phyloP scores from a whole-genome alignment of 129 eudicot genomes.

The Calendula officinalis region DNA sequence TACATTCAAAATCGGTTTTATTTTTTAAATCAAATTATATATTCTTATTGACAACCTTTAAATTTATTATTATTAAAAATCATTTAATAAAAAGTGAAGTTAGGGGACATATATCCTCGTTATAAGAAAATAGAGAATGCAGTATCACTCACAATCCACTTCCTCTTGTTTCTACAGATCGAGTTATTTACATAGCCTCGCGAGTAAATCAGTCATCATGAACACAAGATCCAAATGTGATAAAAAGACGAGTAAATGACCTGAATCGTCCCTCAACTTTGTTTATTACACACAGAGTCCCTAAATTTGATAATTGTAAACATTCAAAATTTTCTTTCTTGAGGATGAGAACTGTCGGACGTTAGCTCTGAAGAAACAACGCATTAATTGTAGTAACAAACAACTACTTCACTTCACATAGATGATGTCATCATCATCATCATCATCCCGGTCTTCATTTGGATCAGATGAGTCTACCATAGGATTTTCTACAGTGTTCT shows the following conservation, averaged over 20 bases:
- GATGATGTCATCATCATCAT: conserved; percentile 70
- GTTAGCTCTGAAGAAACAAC: conserved; percentile 10
- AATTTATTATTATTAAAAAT: too few species aligned
- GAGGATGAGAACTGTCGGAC: conserved; percentile 23
- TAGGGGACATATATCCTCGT: too few species aligned
- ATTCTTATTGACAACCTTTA: too few species aligned
- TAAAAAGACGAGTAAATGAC: too few species aligned
- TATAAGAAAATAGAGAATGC: not conserved
- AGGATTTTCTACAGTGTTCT: conserved; percentile 25
- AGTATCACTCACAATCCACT: too few species aligned
- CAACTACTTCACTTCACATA: conserved; percentile 55
- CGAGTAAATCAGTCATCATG: not conserved
- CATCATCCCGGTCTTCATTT: conserved; percentile 39
- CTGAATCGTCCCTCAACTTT: not conserved
- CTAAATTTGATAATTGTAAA: not conserved
- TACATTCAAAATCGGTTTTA: too few species aligned
- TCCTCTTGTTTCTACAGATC: not conserved
- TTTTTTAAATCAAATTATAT: too few species aligned
- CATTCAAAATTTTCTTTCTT: not conserved
- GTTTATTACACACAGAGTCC: not conserved
- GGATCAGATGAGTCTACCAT: conserved; percentile 33
- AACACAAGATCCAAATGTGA: not conserved
- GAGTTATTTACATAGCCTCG: conserved; percentile 16
- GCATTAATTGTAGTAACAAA: too few species aligned
- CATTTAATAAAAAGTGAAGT: too few species aligned